These are phyloP conservation scores for Nicotiana tabacum DNA, from an alignment of 257 asterid species.

Conservation along the genomic window DNA sequence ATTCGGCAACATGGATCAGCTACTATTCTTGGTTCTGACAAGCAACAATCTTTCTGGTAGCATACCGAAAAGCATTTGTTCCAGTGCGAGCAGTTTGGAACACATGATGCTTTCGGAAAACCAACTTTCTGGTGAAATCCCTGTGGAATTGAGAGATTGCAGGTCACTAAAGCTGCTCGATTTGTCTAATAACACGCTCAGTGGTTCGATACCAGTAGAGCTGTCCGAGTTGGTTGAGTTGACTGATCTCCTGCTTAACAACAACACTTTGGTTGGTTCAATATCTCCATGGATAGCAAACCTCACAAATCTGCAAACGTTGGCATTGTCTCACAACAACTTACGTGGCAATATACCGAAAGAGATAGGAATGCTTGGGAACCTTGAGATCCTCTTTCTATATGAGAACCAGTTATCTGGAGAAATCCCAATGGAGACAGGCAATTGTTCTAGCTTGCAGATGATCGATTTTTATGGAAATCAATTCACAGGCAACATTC, in stretches of 20 bases:
- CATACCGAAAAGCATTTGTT: slow-evolving; percentile 51
- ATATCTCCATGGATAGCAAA: slow-evolving; percentile 54
- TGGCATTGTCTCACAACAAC: slow-evolving; percentile 62
- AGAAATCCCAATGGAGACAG: slow-evolving; percentile 71
- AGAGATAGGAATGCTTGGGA: slow-evolving; percentile 72
- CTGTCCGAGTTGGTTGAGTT: slow-evolving; percentile 49
- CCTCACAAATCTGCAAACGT: slow-evolving; percentile 59
- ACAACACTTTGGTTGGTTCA: slow-evolving; percentile 62
- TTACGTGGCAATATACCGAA: slow-evolving; percentile 51
- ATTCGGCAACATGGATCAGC: slow-evolving; percentile 43
- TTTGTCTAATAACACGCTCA: slow-evolving; percentile 72
- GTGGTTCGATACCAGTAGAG: slow-evolving; percentile 61
- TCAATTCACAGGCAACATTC: slow-evolving; percentile 60
- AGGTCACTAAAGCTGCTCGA: slow-evolving; percentile 57
- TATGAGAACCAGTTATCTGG: slow-evolving; percentile 78
- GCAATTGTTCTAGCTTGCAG: slow-evolving; percentile 67
- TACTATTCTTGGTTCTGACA: slow-evolving; percentile 51
- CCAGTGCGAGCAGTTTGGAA: slow-evolving; percentile 50
- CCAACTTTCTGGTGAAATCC: slow-evolving; percentile 57
- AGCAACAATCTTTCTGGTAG: slow-evolving; percentile 66
- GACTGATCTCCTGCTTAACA: slow-evolving; percentile 75
- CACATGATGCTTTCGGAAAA: slow-evolving; percentile 59
- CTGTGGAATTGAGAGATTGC: slow-evolving; percentile 49
- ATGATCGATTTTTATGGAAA: slow-evolving; percentile 81
- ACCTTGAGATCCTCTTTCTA: slow-evolving; percentile 57